Evolutionary conservation across 306 rosid species (phyloP).

Genomic region (Gillenia trifoliata): DNA sequence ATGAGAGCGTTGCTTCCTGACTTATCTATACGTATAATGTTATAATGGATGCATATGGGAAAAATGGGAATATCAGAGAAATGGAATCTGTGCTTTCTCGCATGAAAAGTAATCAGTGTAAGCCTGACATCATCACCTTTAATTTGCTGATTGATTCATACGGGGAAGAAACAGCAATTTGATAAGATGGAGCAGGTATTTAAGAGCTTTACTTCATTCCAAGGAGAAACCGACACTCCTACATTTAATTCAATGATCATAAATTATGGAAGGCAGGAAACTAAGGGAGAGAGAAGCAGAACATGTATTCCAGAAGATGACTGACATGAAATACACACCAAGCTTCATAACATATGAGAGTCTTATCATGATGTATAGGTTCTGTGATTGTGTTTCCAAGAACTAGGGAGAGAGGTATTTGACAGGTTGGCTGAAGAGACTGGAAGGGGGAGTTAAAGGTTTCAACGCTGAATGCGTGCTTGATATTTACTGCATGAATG

Average conservation of each 20-base stretch:
- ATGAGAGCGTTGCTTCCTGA: slow-evolving; percentile 72
- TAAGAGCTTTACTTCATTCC: slow-evolving; percentile 69
- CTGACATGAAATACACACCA: slow-evolving; percentile 62
- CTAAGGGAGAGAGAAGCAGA: slow-evolving; percentile 71
- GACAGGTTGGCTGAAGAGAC: slow-evolving; percentile 58
- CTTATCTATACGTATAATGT: slow-evolving; percentile 77
- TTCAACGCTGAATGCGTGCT: slow-evolving; percentile 87
- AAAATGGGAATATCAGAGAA: slow-evolving; percentile 80
- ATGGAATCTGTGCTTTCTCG: slow-evolving; percentile 76
- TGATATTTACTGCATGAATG: slow-evolving; percentile 86
- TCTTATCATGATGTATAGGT: slow-evolving; percentile 72
- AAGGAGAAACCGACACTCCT: slow-evolving; percentile 73
- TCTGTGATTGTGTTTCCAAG: slow-evolving; percentile 68
- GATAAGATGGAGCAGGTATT: slow-evolving; percentile 95
- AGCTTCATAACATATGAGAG: slow-evolving; percentile 80
- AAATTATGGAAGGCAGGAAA: slow-evolving; percentile 90
- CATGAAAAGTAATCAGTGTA: slow-evolving; percentile 70
- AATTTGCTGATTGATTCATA: slow-evolving; percentile 83
- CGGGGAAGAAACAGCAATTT: slow-evolving; percentile 84
- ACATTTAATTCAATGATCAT: slow-evolving; percentile 91
- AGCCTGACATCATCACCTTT: slow-evolving; percentile 80
- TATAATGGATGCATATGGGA: slow-evolving; percentile 94
- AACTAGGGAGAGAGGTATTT: slow-evolving; percentile 68
- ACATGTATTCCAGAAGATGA: slow-evolving; percentile 48
- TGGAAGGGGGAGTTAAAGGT: slow-evolving; percentile 48